Evolutionary conservation across 73 alveolate genomes (phyloP).

Genomic region (Paramecium primaurelia): DNA sequence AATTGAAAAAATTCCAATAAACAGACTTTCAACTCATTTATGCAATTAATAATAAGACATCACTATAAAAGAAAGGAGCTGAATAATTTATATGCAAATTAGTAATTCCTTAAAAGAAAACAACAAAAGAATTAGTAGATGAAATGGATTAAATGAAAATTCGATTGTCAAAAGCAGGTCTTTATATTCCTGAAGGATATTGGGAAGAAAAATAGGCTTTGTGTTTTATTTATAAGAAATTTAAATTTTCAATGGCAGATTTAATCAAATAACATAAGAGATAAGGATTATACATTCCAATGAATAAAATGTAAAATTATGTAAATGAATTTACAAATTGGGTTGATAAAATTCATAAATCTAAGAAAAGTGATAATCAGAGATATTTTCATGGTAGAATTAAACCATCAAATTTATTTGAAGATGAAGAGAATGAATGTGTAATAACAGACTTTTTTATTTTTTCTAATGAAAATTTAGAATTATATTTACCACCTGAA

Average conservation of each 20-base stretch:
- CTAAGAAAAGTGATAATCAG: neutral
- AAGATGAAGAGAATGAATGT: conserved; percentile 6
- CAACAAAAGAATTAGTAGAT: neutral
- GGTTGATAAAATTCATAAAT: neutral
- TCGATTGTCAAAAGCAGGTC: neutral
- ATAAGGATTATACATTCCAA: neutral
- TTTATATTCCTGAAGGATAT: neutral
- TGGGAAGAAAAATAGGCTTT: neutral
- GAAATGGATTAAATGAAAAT: neutral
- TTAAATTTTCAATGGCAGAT: conserved; percentile 27
- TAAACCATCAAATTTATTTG: conserved; percentile 33
- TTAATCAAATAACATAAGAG: neutral
- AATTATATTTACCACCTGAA: conserved; percentile 27
- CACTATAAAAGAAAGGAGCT: neutral
- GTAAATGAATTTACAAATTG: neutral
- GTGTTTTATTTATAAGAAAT: conserved; percentile 5
- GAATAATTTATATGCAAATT: neutral
- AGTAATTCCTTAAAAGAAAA: neutral
- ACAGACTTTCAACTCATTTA: neutral
- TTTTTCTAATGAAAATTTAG: neutral
- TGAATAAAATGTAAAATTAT: conserved; percentile 13
- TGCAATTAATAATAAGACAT: neutral
- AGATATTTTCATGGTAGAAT: conserved; percentile 8
- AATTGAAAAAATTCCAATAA: neutral
- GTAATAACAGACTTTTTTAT: neutral